Conservation (phyloP, 108 stramenopile species). For the Fragilaria radians region DNA sequence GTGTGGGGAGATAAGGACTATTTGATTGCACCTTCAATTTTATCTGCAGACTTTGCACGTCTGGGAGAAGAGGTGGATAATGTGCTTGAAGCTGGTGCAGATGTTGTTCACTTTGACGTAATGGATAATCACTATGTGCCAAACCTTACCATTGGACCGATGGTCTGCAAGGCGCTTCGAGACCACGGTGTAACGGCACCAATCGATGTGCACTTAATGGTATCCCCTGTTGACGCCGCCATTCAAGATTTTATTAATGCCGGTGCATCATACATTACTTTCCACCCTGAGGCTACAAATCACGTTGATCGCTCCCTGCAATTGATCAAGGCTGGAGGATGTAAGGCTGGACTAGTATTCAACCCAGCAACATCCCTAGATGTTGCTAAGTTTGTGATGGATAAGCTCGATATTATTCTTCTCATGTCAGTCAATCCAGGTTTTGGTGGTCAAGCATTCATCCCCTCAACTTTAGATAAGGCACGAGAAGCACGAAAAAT, state of each 20-base stretch:
- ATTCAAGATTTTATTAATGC: constrained; percentile 93
- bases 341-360: constrained; percentile 98
- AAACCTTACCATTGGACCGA: constrained; percentile 97
- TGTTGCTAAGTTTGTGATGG: constrained; percentile 83
- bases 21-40: constrained; percentile 97
- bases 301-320: constrained; percentile 96
- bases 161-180: constrained; percentile 98
- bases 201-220: constrained; percentile 99
- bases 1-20: constrained; percentile 94
- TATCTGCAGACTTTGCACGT: constrained; percentile 95
- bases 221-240: constrained; percentile 90
- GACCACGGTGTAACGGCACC: constrained; percentile 97
- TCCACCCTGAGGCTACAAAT: constrained; percentile 96
- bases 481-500: constrained; percentile 91
- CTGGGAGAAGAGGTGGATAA: constrained; percentile 98
- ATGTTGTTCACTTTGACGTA: constrained; percentile 98
- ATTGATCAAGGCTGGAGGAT: constrained; percentile 90
- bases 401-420: constrained; percentile 97
- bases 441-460: constrained; percentile 96
- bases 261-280: constrained; percentile 97
- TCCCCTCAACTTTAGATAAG: constrained; percentile 89
- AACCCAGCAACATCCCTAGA: constrained; percentile 95
- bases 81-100: constrained; percentile 94
- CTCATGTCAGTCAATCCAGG: constrained; percentile 99
- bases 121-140: constrained; percentile 99